phyloP scores from a whole-genome alignment of 805 yeast genomes.

The Hagleromyces aurorensis region DNA sequence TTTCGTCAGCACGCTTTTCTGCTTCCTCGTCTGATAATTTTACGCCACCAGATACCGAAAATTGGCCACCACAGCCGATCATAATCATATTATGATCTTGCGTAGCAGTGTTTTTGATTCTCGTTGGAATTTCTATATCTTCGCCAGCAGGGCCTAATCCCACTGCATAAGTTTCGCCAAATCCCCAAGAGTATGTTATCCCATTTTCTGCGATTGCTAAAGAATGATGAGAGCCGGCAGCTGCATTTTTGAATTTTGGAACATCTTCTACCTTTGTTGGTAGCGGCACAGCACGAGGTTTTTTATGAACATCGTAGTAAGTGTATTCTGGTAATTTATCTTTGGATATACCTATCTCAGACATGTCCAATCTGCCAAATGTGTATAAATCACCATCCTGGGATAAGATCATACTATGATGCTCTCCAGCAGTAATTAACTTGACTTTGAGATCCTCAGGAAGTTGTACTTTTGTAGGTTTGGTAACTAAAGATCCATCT shows the following conservation, averaged over 20 bases:
- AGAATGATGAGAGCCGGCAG: conserved; percentile 90
- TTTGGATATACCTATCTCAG: conserved; percentile 74
- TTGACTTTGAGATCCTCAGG: conserved; percentile 51
- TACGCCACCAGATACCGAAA: conserved; percentile 79
- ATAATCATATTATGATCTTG: conserved; percentile 60
- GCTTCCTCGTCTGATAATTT: conserved; percentile 34
- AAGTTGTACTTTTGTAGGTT: conserved; percentile 66
- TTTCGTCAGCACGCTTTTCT: conserved; percentile 40
- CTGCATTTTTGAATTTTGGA: conserved; percentile 51
- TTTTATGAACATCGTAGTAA: conserved; percentile 71
- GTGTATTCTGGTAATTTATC: conserved; percentile 60
- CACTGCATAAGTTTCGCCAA: conserved; percentile 92
- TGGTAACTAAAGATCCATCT: conserved; percentile 74
- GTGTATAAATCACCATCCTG: conserved; percentile 65
- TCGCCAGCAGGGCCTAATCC: conserved; percentile 88
- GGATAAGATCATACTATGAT: conserved; percentile 76
- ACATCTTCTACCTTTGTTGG: conserved; percentile 61
- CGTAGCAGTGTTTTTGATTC: conserved; percentile 91
- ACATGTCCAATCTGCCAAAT: conserved; percentile 92
- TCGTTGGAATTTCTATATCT: conserved; percentile 81
- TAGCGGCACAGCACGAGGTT: conserved; percentile 74
- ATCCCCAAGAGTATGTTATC: conserved; percentile 91
- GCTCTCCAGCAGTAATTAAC: conserved; percentile 86
- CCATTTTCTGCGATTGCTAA: conserved; percentile 82
- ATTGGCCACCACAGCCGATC: conserved; percentile 96